Conservation (phyloP, 2,329 filamentous ascomycete genomes). For the Emericellopsis atlantica region DNA sequence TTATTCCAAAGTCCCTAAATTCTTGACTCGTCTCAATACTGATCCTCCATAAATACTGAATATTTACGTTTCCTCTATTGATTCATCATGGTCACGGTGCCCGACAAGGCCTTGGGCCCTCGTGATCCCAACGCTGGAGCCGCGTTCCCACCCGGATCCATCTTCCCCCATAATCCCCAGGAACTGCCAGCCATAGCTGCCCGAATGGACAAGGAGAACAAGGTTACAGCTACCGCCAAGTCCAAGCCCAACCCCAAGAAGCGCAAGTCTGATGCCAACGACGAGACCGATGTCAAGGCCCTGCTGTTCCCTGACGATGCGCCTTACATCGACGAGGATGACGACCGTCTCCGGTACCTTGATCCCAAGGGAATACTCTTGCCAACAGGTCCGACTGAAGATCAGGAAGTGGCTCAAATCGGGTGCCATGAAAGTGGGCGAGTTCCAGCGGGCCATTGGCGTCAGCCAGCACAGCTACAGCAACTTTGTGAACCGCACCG, state of each 20-base stretch:
- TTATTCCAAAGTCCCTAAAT: too few species aligned
- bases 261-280: not conserved
- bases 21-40: too few species aligned
- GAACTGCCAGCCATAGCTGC: too few species aligned
- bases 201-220: too few species aligned
- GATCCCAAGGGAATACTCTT: not conserved
- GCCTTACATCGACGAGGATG: not conserved
- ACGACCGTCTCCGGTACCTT: not conserved
- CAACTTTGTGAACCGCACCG: constrained; percentile 35
- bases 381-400: constrained; percentile 5
- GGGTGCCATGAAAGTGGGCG: constrained; percentile 29
- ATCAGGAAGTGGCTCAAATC: constrained; percentile 26
- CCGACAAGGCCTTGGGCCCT: too few species aligned
- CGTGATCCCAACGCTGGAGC: too few species aligned
- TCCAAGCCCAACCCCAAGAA: not conserved
- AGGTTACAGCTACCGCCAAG: too few species aligned
- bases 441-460: constrained; percentile 28
- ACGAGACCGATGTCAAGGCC: not conserved
- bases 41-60: too few species aligned
- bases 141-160: too few species aligned
- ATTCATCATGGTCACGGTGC: too few species aligned
- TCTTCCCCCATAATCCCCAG: too few species aligned
- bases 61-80: too few species aligned
- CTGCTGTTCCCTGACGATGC: not conserved
- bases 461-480: constrained; percentile 22